Conservation (phyloP, 352 stramenopile species). For the Pythium volutum region DNA sequence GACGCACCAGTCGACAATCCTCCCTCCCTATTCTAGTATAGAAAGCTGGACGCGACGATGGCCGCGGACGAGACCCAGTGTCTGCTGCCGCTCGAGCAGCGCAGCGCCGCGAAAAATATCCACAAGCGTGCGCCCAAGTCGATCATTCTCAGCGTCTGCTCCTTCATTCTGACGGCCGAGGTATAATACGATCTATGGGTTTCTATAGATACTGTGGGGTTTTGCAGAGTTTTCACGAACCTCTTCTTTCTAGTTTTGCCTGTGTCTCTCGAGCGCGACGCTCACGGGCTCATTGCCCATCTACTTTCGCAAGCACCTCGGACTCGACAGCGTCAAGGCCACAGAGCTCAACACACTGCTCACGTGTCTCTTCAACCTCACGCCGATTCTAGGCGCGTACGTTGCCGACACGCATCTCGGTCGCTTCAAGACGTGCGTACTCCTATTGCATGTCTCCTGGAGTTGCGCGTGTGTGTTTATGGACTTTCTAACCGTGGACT, state of each 20-base stretch:
- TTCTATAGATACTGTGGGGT: too few species aligned
- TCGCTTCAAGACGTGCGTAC: conserved; percentile 63
- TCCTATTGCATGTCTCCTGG: conserved; percentile 12
- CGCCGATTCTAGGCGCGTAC: conserved; percentile 80
- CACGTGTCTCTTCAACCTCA: conserved; percentile 84
- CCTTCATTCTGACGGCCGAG: conserved; percentile 85
- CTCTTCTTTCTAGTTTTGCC: conserved; percentile 73
- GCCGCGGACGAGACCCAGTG: conserved; percentile 19
- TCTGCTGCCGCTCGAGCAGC: conserved; percentile 14
- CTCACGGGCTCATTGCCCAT: conserved; percentile 82
- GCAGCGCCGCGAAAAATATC: not conserved
- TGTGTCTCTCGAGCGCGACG: conserved; percentile 81
- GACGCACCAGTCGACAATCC: not conserved
- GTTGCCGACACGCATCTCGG: conserved; percentile 79
- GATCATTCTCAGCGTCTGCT: conserved; percentile 85
- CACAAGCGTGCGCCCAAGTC: conserved; percentile 38
- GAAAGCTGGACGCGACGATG: not conserved
- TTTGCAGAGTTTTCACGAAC: too few species aligned
- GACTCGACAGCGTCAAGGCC: conserved; percentile 66
- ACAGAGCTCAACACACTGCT: conserved; percentile 84
- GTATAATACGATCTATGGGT: too few species aligned
- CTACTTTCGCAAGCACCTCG: conserved; percentile 85
- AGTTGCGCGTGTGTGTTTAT: conserved; percentile 2
- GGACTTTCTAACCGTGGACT: conserved; percentile 15
- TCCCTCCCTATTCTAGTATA: not conserved